Base-by-base conservation (phyloP, 2,329 filamentous ascomycete genomes). In the Penicillium sp. region DNA sequence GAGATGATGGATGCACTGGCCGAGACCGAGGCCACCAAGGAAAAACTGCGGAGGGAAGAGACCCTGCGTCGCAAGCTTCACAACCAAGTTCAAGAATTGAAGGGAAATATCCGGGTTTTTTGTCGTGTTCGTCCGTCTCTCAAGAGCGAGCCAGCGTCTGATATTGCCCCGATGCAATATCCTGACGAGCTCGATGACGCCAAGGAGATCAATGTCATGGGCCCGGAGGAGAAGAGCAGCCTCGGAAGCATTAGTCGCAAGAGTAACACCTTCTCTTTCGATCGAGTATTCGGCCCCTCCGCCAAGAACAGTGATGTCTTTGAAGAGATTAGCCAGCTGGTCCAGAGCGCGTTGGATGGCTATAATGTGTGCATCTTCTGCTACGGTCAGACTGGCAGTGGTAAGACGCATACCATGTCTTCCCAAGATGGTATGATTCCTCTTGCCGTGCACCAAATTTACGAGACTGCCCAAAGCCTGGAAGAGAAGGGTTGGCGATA, bases 331-430 rank as follows among this genome's bases (percentile, higher is more conserved):
- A 95, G 90, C 50, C 94, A 99, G 69, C 82, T 99, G 30, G 92
- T 99, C 1, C 94, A 99, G 73, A 95, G 90, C 62, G 94, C 95
- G 0, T 80, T 99, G 35, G 94, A 99, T 66, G 94, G 94, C 1
- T 99, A 96, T 77, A 99, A 97, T 62, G 94, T 99, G 46, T 97
- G 92, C 73, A 97, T 99, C 57, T 96, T 99, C 75, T 96, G 92
- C 68, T 99, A 99, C 67, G 94, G 94, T 39, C 94, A 99, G 72
- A 99, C 94, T 0, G 94, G 94, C 3, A 94, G 92, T 16, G 94
- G 94, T 54, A 99, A 99, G 79, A 99, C 94, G 0, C 89, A 87
- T 68, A 97, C 94, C 4, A 99, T 99, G 94, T 95, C 89, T 9
- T 88, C 87, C 0, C 74, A 78, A 2, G 90, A 96, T 63, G 94